Evolutionary conservation across 352 stramenopile genomes (phyloP), one percentile per base, ranked within the genome.

Genomic region (Phytophthora aleatoria): DNA sequence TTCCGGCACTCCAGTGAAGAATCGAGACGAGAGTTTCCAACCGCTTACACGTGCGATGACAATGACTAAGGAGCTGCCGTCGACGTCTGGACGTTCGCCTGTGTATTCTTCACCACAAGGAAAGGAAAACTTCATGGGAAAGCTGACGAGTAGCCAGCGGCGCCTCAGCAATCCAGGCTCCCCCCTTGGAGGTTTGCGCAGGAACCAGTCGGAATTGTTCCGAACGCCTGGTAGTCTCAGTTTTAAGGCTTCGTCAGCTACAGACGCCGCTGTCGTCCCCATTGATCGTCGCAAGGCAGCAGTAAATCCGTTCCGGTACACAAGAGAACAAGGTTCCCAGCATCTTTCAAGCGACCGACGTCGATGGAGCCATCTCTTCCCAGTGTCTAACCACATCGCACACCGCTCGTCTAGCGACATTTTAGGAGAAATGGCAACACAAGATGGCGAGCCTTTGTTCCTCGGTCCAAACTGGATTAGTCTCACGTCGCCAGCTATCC

Each of bases 331-430:
- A 44, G 20, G 63, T 50, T 50, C 69, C 3, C 65, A 80, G 12
- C 57, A 48, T 44, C 55, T 92, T 30, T 91, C 81, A 13, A 88
- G 64, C 20, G 98, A 99, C 77, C 83, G 95, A 33, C 79, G 95
- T 12, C 75, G 97, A 62, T 99, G 97, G 97, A 98, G 82, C 48
- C 96, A 99, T 67, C 87, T 99, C 11, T 99, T 99, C 55, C 95
- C 97, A 41, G 60, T 76, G 27, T 82, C 76, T 7, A 67, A 53
- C 26, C 53, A 79, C 16, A 30, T 50, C 0, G 2, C 26, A 28
- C 45, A 64, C 12, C 56, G 57, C 10, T 2, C 41, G n/a, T 50
- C 28, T 42, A 66, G 51, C 7, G 60, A 61, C 11, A 26, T 27
- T 16, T 28, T 39, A 28, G 42, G 31, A 26, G 64, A 61, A 54